Percentiles rank a stretch among this genome's conserved stretches.
phyloP scores from a whole-genome alignment of 75 land plant genomes.

The Ceratopteris richardii region DNA sequence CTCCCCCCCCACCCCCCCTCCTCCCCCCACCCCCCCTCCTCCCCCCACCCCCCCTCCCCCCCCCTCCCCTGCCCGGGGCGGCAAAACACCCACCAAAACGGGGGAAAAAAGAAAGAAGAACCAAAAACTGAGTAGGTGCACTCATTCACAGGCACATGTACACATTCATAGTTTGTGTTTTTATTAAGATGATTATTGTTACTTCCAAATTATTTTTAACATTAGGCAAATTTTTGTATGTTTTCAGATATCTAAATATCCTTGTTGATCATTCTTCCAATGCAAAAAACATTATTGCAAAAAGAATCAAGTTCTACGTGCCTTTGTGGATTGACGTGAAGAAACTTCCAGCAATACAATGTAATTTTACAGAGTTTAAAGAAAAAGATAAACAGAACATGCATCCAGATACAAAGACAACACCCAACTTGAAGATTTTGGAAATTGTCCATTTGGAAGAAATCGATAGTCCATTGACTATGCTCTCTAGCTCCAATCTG shows the following conservation, averaged over 20 bases:
- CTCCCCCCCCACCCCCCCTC: no score
- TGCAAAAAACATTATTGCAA: conserved; percentile 35
- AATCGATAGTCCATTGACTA: conserved; percentile 47
- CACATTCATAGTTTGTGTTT: no score
- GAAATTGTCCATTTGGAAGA: conserved; percentile 68
- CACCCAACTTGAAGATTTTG: conserved; percentile 18
- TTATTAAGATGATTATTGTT: no score
- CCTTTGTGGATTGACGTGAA: conserved; percentile 78
- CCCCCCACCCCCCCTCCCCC: no score
- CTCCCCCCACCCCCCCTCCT: no score
- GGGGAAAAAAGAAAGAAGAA: no score
- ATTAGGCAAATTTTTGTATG: not conserved
- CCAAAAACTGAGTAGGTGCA: no score
- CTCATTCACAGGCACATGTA: no score
- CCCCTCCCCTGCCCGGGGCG: no score
- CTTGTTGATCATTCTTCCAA: conserved; percentile 60
- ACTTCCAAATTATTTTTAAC: no score
- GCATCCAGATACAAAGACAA: conserved; percentile 9
- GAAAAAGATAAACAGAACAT: not conserved
- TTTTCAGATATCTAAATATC: conserved; percentile 64
- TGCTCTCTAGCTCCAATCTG: conserved; percentile 54
- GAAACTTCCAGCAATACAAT: conserved; percentile 65
- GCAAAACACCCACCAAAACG: no score
- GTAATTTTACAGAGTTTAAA: conserved; percentile 32
- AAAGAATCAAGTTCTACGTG: conserved; percentile 56